These are phyloP conservation scores for Arbutus unedo DNA, from an alignment of 148 eudicot genomes.

Conservation along the genomic window DNA sequence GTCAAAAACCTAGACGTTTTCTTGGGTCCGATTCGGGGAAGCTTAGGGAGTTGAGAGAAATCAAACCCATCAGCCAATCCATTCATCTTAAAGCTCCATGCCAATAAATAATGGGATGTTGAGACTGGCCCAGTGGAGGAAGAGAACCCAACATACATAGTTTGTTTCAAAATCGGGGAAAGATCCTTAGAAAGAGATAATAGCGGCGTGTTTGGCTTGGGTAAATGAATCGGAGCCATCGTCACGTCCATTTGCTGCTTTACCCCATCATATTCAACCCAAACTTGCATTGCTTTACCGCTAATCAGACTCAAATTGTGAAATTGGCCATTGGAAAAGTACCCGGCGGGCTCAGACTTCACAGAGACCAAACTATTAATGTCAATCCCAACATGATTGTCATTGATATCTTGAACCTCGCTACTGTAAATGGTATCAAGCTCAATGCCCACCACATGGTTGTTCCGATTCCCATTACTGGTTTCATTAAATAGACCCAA, in stretches of 20 bases:
- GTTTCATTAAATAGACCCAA: constrained; percentile 26
- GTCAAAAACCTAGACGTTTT: no score
- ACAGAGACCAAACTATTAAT: constrained; percentile 32
- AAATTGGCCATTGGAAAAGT: constrained; percentile 20
- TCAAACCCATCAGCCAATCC: constrained; percentile 17
- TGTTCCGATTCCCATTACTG: constrained; percentile 24
- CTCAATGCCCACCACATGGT: constrained; percentile 39
- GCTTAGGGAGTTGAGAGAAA: no score
- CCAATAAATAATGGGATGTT: constrained; percentile 23
- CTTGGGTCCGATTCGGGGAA: no score
- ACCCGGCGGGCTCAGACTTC: constrained; percentile 34
- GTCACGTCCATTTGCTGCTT: constrained; percentile 35
- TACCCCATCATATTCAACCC: constrained; percentile 43
- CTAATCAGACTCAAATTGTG: constrained; percentile 33
- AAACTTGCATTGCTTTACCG: constrained; percentile 40
- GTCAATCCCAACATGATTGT: constrained; percentile 52
- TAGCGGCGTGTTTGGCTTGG: constrained; percentile 38
- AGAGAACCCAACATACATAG: constrained; percentile 40
- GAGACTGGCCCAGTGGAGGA: constrained; percentile 25
- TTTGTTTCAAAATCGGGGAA: constrained; percentile 25
- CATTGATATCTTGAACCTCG: constrained; percentile 33
- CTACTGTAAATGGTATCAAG: constrained; percentile 32
- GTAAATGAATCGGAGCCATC: constrained; percentile 30
- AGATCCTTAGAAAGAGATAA: constrained; percentile 28
- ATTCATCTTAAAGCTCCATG: constrained; percentile 34